Evolutionary conservation across 2,329 filamentous ascomycete species (phyloP).

Genomic region (Epichloe aotearoae): DNA sequence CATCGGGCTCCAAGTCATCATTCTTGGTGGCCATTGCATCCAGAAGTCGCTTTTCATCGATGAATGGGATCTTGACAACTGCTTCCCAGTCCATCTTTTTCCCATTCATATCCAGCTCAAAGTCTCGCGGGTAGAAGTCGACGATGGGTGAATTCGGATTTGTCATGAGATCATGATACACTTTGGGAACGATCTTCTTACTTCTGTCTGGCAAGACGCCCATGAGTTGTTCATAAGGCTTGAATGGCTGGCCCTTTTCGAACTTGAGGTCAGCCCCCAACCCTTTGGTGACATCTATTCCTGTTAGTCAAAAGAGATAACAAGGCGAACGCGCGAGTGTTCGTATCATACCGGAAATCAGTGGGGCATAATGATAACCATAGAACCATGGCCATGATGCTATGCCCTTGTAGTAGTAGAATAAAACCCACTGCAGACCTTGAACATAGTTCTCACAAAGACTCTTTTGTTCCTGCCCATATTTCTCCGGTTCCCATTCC

Average conservation of each 20-base stretch:
- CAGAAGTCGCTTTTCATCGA: slow-evolving; percentile 79
- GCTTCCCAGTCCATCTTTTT: slow-evolving; percentile 99
- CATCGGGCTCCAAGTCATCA: slow-evolving; percentile 58
- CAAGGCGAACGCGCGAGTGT: neutral
- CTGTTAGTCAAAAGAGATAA: slow-evolving; percentile 12
- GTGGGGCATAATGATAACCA: slow-evolving; percentile 88
- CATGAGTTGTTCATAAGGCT: slow-evolving; percentile 94
- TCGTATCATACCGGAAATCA: slow-evolving; percentile 60
- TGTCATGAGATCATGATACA: slow-evolving; percentile 90
- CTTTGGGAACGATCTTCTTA: slow-evolving; percentile 82
- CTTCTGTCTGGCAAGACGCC: slow-evolving; percentile 93
- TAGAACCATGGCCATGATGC: slow-evolving; percentile 99
- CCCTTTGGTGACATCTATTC: slow-evolving; percentile 71
- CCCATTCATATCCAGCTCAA: slow-evolving; percentile 97
- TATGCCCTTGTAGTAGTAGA: slow-evolving; percentile 94
- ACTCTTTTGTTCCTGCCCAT: slow-evolving; percentile 60
- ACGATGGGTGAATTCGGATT: slow-evolving; percentile 82
- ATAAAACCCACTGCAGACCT: slow-evolving; percentile 93
- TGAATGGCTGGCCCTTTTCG: slow-evolving; percentile 86
- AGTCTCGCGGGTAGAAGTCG: slow-evolving; percentile 95
- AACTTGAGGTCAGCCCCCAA: slow-evolving; percentile 82
- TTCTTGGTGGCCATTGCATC: slow-evolving; percentile 79
- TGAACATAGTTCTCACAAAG: slow-evolving; percentile 95
- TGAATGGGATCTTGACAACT: slow-evolving; percentile 97
- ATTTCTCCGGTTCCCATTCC: slow-evolving; percentile 70